A percentile compares a stretch with the other conserved stretches of the same genome.
These are phyloP conservation scores for Hyaloscypha variabilis DNA, from an alignment of 495 filamentous ascomycete species.

Conservation along the genomic window DNA sequence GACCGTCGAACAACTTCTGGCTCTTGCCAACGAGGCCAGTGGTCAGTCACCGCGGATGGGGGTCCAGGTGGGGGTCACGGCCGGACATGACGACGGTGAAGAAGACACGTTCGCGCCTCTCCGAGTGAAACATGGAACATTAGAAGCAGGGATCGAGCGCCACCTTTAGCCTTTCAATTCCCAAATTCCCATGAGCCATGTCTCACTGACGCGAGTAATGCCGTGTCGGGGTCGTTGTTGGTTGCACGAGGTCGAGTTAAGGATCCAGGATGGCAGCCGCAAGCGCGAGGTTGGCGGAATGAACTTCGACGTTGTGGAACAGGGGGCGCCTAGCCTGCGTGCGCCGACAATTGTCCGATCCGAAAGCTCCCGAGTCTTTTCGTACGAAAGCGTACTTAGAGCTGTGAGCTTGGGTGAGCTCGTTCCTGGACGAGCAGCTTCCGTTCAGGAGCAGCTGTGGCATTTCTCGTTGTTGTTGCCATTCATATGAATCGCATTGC, in stretches of 20 bases:
- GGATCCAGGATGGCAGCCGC: constrained; percentile 17
- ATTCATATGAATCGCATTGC: constrained; percentile 2
- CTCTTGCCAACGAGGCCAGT: not conserved
- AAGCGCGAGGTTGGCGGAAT: constrained; percentile 2
- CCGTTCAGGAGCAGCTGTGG: not conserved
- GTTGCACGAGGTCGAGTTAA: constrained; percentile 9
- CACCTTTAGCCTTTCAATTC: too few relatives aligned
- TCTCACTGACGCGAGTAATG: constrained; percentile 2
- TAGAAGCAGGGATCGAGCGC: not conserved
- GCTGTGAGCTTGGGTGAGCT: not conserved
- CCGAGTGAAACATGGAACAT: not conserved
- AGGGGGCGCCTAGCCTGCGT: not conserved
- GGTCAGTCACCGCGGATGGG: not conserved
- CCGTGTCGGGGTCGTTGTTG: constrained; percentile 1
- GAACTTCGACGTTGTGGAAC: not conserved
- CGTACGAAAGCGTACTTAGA: too few relatives aligned
- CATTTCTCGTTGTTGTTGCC: not conserved
- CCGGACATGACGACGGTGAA: not conserved
- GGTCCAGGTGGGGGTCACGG: constrained; percentile 16
- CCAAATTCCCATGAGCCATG: too few relatives aligned
- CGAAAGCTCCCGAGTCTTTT: not conserved
- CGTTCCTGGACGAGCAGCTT: not conserved
- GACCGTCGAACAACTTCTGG: too few relatives aligned
- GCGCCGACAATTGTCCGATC: not conserved
- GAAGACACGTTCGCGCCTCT: constrained; percentile 3